Evolutionary conservation across 169 alveolate species (phyloP), one percentile per base, ranked within the genome.

Genomic region (Plasmodium inui): DNA sequence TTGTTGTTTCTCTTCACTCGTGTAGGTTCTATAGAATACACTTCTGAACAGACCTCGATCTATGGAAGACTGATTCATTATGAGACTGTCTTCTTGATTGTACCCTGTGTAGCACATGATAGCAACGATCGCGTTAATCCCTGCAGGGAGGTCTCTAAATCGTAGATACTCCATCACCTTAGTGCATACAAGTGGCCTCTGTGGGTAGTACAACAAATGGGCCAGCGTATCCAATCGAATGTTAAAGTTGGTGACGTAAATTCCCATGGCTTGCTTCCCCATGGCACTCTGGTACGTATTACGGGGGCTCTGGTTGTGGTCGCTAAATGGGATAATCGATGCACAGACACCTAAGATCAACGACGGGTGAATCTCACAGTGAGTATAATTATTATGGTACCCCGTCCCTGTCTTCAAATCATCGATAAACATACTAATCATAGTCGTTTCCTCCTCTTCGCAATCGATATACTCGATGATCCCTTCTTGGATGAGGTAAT

Each of bases 191-290:
- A 99, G 95, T 46, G 99, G 99, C 93, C 99, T 99, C 96, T 99
- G 98, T 4, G 99, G 99, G 96, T 99, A 99, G 97, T 98, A 99
- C 67, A 99, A 97, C 71, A 99, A 97, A 96, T 99, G 99, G 80
- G 99, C 99, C 67, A 99, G 96, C 71, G 99, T 99, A 96, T 99
- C 99, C 98, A 99, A 97, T 61, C 99, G 97, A 39, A 99, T 97
- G 95, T 99, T 98, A 96, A 98, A 99, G 95, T 99, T 99, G 19
- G 99, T 98, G n/a, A 99, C 98, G 94, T 99, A 99, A 55, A 99
- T 99, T 2, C 99, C 99, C 99, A 99, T 98, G 19, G 99, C 99
- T 96, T 99, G 99, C 96, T 99, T 99, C 3, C 99, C 99, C 99
- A 99, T 99, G 46, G 99, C 99, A 91, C 99, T 98, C 96, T 99